Evolutionary conservation across 2,329 filamentous ascomycete species (phyloP).

Genomic region (Nannizzia gypsea): DNA sequence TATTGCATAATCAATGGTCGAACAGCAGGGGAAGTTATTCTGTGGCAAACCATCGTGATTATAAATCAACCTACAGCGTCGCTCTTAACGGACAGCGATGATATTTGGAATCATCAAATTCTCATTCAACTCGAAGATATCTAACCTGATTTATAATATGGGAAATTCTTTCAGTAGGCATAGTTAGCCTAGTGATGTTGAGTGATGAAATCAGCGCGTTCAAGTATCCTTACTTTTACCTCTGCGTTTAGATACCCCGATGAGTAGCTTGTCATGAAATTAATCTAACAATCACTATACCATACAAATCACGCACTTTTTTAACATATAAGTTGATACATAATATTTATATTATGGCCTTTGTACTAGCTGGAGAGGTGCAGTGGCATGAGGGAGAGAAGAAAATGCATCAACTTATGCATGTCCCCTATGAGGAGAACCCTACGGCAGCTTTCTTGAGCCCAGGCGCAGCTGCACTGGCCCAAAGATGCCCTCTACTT

Average conservation of each 20-base stretch:
- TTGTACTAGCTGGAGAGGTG: constrained; percentile 16
- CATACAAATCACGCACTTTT: not conserved
- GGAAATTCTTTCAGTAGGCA: not conserved
- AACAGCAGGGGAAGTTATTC: no score
- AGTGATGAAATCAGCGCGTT: no score
- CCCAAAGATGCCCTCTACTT: constrained; percentile 53
- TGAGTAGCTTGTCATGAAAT: not conserved
- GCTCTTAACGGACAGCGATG: not conserved
- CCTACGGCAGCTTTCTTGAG: constrained; percentile 56
- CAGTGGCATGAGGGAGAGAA: constrained; percentile 56
- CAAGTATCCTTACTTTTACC: not conserved
- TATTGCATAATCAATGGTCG: no score
- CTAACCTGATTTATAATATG: not conserved
- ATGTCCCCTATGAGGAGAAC: constrained; percentile 48
- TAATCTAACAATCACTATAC: not conserved
- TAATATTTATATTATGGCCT: constrained; percentile 13
- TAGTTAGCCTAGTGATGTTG: no score
- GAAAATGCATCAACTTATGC: constrained; percentile 52
- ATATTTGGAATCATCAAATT: not conserved
- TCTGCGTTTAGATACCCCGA: not conserved
- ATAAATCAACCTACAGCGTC: not conserved
- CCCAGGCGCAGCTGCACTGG: constrained; percentile 47
- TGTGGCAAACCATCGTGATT: not conserved
- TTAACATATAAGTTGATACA: no score
- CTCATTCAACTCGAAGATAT: not conserved